A percentile compares a stretch with the other conserved stretches of the same genome.
Evolutionary conservation across 768 basidiomycete genomes (phyloP).

Genomic region (Termitomyces sp.): DNA sequence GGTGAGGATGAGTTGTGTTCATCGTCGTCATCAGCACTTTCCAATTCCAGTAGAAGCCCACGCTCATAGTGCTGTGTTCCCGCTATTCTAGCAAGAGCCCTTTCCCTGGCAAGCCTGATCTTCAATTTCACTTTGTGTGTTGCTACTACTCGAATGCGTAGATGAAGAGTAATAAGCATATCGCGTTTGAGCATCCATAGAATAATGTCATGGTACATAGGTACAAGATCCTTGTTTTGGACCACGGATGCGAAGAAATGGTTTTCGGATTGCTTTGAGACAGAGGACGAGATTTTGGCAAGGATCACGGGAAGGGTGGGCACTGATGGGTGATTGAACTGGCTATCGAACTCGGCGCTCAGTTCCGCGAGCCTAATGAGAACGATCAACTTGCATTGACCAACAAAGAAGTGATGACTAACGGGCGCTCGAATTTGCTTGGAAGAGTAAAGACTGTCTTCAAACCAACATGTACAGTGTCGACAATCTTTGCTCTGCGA

Average conservation of each 20-base stretch:
- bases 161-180: slow-evolving; percentile 78
- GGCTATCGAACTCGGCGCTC: slow-evolving; percentile 50
- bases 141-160: slow-evolving; percentile 80
- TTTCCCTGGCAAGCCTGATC: slow-evolving; percentile 45
- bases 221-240: slow-evolving; percentile 57
- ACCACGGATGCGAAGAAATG: slow-evolving; percentile 83
- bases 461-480: slow-evolving; percentile 71
- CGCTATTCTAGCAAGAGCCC: slow-evolving; percentile 25
- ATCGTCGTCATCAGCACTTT: slow-evolving; percentile 16
- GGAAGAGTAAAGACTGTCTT: slow-evolving; percentile 81
- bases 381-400: background rate
- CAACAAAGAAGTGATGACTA: slow-evolving; percentile 22
- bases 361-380: slow-evolving; percentile 45
- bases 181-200: slow-evolving; percentile 89
- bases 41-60: slow-evolving; percentile 15
- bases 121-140: slow-evolving; percentile 67
- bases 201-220: slow-evolving; percentile 75
- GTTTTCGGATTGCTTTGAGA: slow-evolving; percentile 55
- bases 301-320: slow-evolving; percentile 71
- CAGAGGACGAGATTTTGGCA: slow-evolving; percentile 64
- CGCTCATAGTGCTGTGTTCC: slow-evolving; percentile 7
- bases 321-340: slow-evolving; percentile 56
- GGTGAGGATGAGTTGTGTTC: slow-evolving; percentile 14
- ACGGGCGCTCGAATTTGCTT: slow-evolving; percentile 56
- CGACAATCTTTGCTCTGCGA: slow-evolving; percentile 84